Base-by-base conservation (phyloP, 208 protist species). In the Trichomonas gallinae region DNA sequence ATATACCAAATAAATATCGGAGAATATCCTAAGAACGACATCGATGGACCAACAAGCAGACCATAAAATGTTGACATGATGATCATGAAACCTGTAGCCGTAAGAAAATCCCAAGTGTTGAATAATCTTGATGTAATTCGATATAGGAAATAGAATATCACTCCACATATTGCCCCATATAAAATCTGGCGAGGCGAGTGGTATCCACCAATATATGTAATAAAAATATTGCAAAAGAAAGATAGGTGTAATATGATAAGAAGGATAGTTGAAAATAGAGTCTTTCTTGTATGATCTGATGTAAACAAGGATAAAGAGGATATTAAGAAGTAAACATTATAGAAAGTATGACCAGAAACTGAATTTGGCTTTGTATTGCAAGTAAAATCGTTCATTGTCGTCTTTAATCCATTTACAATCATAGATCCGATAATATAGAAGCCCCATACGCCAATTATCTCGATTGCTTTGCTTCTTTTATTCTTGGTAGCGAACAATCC, bases 321-420 rank as follows among this genome's bases (percentile, higher is more conserved):
- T 0, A 40, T 40, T 2, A 93, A 38, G 26, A 51, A 93, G 44
- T 36, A 93, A 38, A 93, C 6, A 38, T 93, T 48, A 36, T 40
- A 48, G 38, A 93, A 93, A 17, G 87, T 93, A 93, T 93, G 87
- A 21, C 87, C 87, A 34, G 87, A 93, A 58, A 93, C 87, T 11
- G 87, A 93, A 26, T 93, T 93, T 23, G 87, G 87, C 10, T 26
- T 17, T 2, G 10, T 13, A 48, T n/a, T 23, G 44, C 87, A 93
- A 36, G 44, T 58, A 8, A 0, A 36, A 51, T 93, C 87, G 3
- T n/a, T 15, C 15, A 93, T 9, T 48, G n/a, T 49, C 36, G 17
- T 9, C 45, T 93, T 93, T 10, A 93, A 40, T 0, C 6, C 42
- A 38, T 34, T 49, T 1, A 44, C 44, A 51, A 93, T 34, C 6